Conservation (phyloP, 2,329 filamentous ascomycete genomes). For the Hansfordia pulvinata region DNA sequence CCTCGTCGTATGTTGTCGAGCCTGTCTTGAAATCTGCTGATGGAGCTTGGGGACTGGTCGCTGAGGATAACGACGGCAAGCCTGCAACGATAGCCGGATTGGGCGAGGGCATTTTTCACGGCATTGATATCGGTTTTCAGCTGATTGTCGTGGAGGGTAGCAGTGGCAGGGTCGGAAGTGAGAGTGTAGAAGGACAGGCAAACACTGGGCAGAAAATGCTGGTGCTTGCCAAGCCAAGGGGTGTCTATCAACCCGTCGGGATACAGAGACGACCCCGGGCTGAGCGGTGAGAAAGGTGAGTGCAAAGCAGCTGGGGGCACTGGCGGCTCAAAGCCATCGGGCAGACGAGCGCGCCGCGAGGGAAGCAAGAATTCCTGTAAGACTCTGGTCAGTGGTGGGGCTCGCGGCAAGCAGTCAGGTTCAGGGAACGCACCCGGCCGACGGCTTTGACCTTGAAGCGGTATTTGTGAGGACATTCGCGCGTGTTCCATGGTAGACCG, state of each 20-base stretch:
- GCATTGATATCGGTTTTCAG: constrained; percentile 78
- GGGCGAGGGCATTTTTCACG: constrained; percentile 51
- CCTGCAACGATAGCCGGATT: constrained; percentile 64
- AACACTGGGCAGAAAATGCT: constrained; percentile 66
- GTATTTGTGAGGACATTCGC: constrained; percentile 35
- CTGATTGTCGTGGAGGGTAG: constrained; percentile 72
- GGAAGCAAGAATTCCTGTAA: constrained; percentile 41
- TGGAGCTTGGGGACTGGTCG: constrained; percentile 40
- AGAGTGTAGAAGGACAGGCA: constrained; percentile 73
- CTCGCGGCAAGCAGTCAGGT: background rate
- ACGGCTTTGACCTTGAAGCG: constrained; percentile 59
- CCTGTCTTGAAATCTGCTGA: constrained; percentile 55
- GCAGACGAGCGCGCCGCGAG: constrained; percentile 39
- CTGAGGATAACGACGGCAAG: constrained; percentile 67
- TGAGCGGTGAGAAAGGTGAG: constrained; percentile 83
- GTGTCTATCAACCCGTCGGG: constrained; percentile 79
- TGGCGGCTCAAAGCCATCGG: constrained; percentile 33
- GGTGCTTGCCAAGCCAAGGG: constrained; percentile 80
- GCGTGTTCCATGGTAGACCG: constrained; percentile 51
- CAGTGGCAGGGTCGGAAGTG: constrained; percentile 56
- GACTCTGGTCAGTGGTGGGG: too few species aligned
- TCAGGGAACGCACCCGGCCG: constrained; percentile 58
- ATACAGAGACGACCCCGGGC: constrained; percentile 68
- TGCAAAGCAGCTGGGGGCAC: constrained; percentile 50
- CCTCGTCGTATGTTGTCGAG: constrained; percentile 66